phyloP scores from a whole-genome alignment of 306 rosid species.

The Fragaria nilgerrensis region DNA sequence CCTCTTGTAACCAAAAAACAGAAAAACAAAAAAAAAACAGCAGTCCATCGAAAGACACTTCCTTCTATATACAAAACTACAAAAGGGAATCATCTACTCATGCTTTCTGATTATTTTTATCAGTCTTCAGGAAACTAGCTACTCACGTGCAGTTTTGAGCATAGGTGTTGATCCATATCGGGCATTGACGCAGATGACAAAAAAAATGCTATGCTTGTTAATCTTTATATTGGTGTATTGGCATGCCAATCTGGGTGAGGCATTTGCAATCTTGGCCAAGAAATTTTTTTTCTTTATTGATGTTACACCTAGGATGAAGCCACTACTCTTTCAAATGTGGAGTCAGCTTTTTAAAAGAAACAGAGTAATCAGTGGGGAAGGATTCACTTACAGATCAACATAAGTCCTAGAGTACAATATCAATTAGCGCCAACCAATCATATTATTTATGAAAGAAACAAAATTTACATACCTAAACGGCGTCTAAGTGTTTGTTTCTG shows the following conservation, averaged over 20 bases:
- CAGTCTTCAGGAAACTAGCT: background rate
- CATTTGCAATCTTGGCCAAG: background rate
- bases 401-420: background rate
- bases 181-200: background rate
- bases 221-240: background rate
- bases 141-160: background rate
- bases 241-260: background rate
- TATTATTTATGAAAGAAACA: background rate
- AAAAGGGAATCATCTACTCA: background rate
- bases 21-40: background rate
- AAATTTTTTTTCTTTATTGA: no score
- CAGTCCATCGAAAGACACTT: background rate
- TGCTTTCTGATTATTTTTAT: background rate
- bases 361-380: background rate
- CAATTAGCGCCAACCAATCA: constrained; percentile 1
- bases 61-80: background rate
- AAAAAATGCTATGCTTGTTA: background rate
- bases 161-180: background rate
- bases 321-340: background rate
- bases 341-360: background rate
- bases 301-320: background rate
- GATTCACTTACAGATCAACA: background rate
- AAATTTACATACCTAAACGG: constrained; percentile 59
- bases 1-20: no score
- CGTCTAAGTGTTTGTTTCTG: constrained; percentile 92